Percentiles rank a stretch among this genome's conserved stretches.
Evolutionary conservation across 1,284 basidiomycete species (phyloP).

Genomic region (Ceratobasidium sp.): DNA sequence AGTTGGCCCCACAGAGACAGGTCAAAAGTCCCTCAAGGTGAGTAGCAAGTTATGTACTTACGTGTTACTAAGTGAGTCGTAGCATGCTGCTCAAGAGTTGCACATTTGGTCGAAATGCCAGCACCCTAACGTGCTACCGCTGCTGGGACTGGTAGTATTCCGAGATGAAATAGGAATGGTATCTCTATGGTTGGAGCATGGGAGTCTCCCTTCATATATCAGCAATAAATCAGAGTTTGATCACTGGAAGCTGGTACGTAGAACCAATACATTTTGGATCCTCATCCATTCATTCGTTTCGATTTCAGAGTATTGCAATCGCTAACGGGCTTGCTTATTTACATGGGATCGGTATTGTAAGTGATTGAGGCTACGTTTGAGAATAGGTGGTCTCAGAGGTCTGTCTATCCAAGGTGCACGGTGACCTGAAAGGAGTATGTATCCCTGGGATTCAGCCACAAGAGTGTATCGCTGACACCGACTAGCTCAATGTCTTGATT

Average conservation of each 20-base stretch:
- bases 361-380: background rate
- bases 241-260: background rate
- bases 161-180: conserved; percentile 28
- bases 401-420: background rate
- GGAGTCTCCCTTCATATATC: background rate
- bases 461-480: background rate
- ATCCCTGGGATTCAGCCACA: background rate
- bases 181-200: conserved; percentile 14
- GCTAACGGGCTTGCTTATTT: conserved; percentile 1
- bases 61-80: background rate
- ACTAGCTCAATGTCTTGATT: background rate
- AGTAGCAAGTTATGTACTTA: too few relatives aligned
- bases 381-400: background rate
- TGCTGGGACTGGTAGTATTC: conserved; percentile 7
- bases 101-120: conserved; percentile 27
- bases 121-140: conserved; percentile 7
- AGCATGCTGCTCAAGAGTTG: conserved; percentile 16
- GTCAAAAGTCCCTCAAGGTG: conserved; percentile 11
- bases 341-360: conserved; percentile 12
- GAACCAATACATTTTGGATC: background rate
- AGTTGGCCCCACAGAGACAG: background rate
- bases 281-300: background rate
- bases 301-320: background rate
- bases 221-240: background rate
- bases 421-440: conserved; percentile 11